These are phyloP conservation scores for Chrysoporthe cubensis DNA, from an alignment of 2,329 filamentous ascomycete species.

Conservation along the genomic window DNA sequence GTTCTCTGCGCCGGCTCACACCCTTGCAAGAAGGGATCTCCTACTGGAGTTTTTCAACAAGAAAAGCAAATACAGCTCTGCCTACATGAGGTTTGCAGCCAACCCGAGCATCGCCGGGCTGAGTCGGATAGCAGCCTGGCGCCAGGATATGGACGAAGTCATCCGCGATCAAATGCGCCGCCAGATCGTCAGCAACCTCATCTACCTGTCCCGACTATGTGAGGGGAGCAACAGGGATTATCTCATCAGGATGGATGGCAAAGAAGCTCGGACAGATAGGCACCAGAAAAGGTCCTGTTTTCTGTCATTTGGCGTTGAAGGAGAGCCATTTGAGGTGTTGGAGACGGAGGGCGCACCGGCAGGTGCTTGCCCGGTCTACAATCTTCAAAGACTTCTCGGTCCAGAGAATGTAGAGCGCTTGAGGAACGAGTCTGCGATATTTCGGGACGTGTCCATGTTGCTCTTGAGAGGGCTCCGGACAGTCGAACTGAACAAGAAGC, in stretches of 20 bases:
- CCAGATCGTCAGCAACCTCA: slow-evolving; percentile 50
- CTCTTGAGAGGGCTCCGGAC: slow-evolving; percentile 49
- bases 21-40: slow-evolving; percentile 40
- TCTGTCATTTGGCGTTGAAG: slow-evolving; percentile 45
- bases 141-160: slow-evolving; percentile 59
- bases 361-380: slow-evolving; percentile 53
- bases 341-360: slow-evolving; percentile 42
- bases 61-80: slow-evolving; percentile 28
- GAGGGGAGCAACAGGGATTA: slow-evolving; percentile 40
- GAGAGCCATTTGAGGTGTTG: slow-evolving; percentile 49
- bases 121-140: slow-evolving; percentile 44
- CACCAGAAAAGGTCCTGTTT: slow-evolving; percentile 50
- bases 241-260: slow-evolving; percentile 51
- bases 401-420: slow-evolving; percentile 48
- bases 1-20: slow-evolving; percentile 36
- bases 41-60: slow-evolving; percentile 33
- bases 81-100: slow-evolving; percentile 28
- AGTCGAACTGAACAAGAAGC: slow-evolving; percentile 49
- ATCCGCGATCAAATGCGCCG: slow-evolving; percentile 56
- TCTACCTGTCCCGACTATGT: slow-evolving; percentile 42
- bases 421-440: slow-evolving; percentile 38
- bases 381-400: slow-evolving; percentile 57
- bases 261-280: slow-evolving; percentile 40
- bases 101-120: slow-evolving; percentile 19
- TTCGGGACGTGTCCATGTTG: slow-evolving; percentile 45